Evolutionary conservation across 164 flowering plant species (phyloP).

Genomic region (Vitis labrusca): DNA sequence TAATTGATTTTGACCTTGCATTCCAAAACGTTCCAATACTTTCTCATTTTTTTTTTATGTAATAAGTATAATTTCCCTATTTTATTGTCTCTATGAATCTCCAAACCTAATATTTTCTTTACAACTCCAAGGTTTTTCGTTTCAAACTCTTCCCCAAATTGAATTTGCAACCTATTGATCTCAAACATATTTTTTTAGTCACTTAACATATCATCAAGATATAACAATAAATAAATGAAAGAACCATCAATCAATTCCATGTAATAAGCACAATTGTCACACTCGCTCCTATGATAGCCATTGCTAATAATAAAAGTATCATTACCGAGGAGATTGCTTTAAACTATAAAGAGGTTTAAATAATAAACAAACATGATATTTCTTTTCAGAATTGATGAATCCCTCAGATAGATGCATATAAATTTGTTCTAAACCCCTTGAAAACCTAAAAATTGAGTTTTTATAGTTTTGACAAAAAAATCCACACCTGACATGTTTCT

Average conservation of each 20-base stretch:
- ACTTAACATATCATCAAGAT: too few relatives aligned
- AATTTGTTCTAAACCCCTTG: too few relatives aligned
- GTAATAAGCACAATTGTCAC: background rate
- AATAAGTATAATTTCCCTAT: background rate
- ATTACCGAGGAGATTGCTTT: too few relatives aligned
- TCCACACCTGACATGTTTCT: too few relatives aligned
- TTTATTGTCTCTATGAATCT: constrained; percentile 9
- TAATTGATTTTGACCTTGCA: background rate
- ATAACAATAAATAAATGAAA: background rate
- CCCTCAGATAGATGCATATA: too few relatives aligned
- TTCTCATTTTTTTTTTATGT: constrained; percentile 8
- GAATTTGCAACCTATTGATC: background rate
- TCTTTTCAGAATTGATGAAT: too few relatives aligned
- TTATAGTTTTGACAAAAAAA: too few relatives aligned
- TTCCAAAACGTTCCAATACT: constrained; percentile 4
- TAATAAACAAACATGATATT: too few relatives aligned
- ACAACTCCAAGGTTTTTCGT: constrained; percentile 17
- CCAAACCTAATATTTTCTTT: constrained; percentile 18
- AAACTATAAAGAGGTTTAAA: too few relatives aligned
- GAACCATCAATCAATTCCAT: background rate
- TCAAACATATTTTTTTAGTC: background rate
- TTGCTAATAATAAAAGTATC: too few relatives aligned
- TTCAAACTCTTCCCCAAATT: constrained; percentile 7
- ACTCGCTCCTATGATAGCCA: background rate
- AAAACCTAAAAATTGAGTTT: too few relatives aligned